Evolutionary conservation across 345 rosid species (phyloP).

Genomic region (Conringia planisiliqua): DNA sequence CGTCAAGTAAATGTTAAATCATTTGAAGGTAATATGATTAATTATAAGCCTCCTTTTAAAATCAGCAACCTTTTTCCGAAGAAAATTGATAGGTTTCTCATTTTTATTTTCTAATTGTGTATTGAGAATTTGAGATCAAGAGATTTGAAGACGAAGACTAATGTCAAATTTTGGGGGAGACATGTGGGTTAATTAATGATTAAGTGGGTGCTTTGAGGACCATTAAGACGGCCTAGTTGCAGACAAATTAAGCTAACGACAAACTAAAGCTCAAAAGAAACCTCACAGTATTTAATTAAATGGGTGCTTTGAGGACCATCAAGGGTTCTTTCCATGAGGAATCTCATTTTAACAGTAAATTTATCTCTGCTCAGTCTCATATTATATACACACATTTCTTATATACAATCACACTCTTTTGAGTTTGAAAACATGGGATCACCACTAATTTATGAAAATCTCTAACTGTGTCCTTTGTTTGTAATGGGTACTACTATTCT

Average conservation of each 20-base stretch:
- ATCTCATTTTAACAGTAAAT: background rate
- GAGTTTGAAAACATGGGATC: background rate
- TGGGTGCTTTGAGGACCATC: background rate
- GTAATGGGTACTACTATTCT: background rate
- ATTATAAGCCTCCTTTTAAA: background rate
- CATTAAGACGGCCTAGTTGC: constrained; percentile 28
- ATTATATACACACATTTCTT: background rate
- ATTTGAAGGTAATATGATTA: background rate
- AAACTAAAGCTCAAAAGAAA: constrained; percentile 23
- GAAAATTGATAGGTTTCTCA: background rate
- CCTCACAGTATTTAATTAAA: constrained; percentile 23
- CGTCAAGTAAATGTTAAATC: constrained; percentile 1
- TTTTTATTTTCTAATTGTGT: background rate
- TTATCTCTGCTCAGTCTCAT: background rate
- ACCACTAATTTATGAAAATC: background rate
- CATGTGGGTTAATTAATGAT: constrained; percentile 29
- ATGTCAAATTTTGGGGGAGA: constrained; percentile 6
- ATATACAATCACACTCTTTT: background rate
- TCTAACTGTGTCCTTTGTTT: background rate
- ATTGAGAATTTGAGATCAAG: background rate
- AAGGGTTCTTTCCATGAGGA: constrained; percentile 10
- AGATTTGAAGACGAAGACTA: constrained; percentile 3
- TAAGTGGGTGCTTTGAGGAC: constrained; percentile 28
- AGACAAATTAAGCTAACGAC: constrained; percentile 32
- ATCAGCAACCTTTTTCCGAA: background rate